A percentile compares a stretch with the other conserved stretches of the same genome.
phyloP scores from a whole-genome alignment of 805 yeast species.

The Metschnikowia gruessii region DNA sequence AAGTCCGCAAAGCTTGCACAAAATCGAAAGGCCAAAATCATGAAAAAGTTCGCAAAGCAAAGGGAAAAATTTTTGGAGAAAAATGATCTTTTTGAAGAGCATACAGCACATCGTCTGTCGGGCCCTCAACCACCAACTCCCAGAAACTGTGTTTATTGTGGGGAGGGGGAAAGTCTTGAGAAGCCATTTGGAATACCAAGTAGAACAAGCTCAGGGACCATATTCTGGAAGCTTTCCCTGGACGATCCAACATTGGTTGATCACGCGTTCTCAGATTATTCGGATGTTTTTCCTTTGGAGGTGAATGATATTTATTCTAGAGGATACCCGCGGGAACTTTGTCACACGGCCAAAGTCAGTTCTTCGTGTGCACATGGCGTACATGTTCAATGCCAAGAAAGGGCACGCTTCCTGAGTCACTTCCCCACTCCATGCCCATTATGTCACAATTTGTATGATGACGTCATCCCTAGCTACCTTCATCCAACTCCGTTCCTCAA shows the following conservation, averaged over 20 bases:
- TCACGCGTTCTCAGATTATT: slow-evolving; percentile 22
- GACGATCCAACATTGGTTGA: slow-evolving; percentile 17
- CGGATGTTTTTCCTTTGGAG: slow-evolving; percentile 20
- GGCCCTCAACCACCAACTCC: neutral
- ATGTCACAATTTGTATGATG: slow-evolving; percentile 43
- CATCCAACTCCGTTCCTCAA: neutral
- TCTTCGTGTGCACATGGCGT: slow-evolving; percentile 49
- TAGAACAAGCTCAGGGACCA: slow-evolving; percentile 43
- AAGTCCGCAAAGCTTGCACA: slow-evolving; percentile 56
- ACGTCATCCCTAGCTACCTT: slow-evolving; percentile 6
- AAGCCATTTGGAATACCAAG: slow-evolving; percentile 61
- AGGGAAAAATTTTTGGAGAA: slow-evolving; percentile 45
- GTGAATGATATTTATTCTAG: slow-evolving; percentile 3
- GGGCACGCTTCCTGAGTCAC: slow-evolving; percentile 12
- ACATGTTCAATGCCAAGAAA: slow-evolving; percentile 45
- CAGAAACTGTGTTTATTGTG: slow-evolving; percentile 26
- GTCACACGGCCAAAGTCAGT: neutral
- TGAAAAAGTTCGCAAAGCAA: slow-evolving; percentile 60
- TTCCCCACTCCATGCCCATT: slow-evolving; percentile 55
- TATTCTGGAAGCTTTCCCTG: slow-evolving; percentile 47
- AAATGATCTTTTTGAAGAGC: slow-evolving; percentile 21
- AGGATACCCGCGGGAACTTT: slow-evolving; percentile 23
- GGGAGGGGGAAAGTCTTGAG: slow-evolving; percentile 24
- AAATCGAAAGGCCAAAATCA: slow-evolving; percentile 56
- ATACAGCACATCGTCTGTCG: too few species aligned